Evolutionary conservation across 768 basidiomycete species (phyloP), one percentile per base, ranked within the genome.

Genomic region (Tylopilus sp.): DNA sequence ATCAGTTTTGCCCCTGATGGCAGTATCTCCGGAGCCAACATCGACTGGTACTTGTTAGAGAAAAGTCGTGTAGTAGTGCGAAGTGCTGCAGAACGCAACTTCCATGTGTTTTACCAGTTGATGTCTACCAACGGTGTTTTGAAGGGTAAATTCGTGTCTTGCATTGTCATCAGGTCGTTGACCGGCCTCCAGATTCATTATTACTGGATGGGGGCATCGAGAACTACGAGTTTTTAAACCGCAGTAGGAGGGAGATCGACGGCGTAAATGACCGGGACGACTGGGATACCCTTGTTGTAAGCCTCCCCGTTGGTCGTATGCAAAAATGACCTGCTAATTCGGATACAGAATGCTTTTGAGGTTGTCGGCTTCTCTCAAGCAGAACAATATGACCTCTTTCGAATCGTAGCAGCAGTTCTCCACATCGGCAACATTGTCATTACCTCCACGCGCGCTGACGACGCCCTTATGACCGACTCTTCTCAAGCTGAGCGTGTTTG

Each of bases 21-120:
- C 2, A 92, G 91, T 57, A 99, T 99, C 51, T 89, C 94, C 1
- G 97, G 97, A 1, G 97, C 97, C 22, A 98, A 94, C 65, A 93
- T 98, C 53, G 95, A 99, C 68, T 98, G 97, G 97, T 99, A 99
- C 67, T 75, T 99, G 26, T 73, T 99, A 50, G 97, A 99, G 75
- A 99, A 99, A 77, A 95, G 92, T 63, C 75, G 97, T 56, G 95
- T 99, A 3, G 91, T 95, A 8, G 82, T 83, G 36, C 75, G 97
- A 47, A 91, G 83, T 55, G 84, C 87, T 52, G 90, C 88, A 0
- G 97, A 99, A 71, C 78, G 97, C 30, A 88, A 82, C 64, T 99
- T 98, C 65, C 97, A 98, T 68, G 91, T 98, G 2, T 98, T 99
- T 69, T 99, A 98, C 68, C 94, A 98, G 71, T 63, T 98, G 25